A percentile compares a stretch with the other conserved stretches of the same genome.
Evolutionary conservation across 2,329 filamentous ascomycete genomes (phyloP).

Genomic region (Tolypocladium amazonense): DNA sequence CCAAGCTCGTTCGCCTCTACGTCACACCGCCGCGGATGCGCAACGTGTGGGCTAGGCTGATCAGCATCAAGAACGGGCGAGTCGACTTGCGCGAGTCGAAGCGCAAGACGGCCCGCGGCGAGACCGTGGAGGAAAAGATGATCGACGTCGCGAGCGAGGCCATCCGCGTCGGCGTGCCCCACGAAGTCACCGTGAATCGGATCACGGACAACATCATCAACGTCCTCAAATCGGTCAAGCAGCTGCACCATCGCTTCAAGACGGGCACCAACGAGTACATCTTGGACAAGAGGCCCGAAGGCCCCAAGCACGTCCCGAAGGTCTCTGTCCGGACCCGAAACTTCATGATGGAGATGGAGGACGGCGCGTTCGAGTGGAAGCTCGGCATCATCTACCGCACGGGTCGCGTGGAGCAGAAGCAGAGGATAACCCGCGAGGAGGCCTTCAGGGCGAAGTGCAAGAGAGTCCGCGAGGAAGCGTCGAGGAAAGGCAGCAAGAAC

Average conservation of each 20-base stretch:
- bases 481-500: constrained; percentile 40
- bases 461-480: constrained; percentile 65
- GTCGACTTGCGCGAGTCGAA: constrained; percentile 71
- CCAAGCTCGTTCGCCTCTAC: constrained; percentile 73
- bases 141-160: constrained; percentile 80
- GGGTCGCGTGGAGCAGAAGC: constrained; percentile 79
- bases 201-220: constrained; percentile 94
- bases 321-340: constrained; percentile 73
- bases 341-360: constrained; percentile 84
- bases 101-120: constrained; percentile 50
- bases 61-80: constrained; percentile 72
- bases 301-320: constrained; percentile 76
- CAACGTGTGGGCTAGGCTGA: constrained; percentile 73
- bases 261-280: constrained; percentile 84
- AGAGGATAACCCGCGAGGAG: constrained; percentile 80
- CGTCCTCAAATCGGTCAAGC: constrained; percentile 73
- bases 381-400: constrained; percentile 87
- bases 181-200: constrained; percentile 79
- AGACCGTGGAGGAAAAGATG: constrained; percentile 61
- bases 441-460: constrained; percentile 83
- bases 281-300: constrained; percentile 73
- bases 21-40: constrained; percentile 77
- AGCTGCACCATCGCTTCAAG: constrained; percentile 86
- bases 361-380: constrained; percentile 96
- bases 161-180: constrained; percentile 77